A percentile compares a stretch with the other conserved stretches of the same genome.
Evolutionary conservation across 768 basidiomycete species (phyloP).

Genomic region (Strobilomyces confusus): DNA sequence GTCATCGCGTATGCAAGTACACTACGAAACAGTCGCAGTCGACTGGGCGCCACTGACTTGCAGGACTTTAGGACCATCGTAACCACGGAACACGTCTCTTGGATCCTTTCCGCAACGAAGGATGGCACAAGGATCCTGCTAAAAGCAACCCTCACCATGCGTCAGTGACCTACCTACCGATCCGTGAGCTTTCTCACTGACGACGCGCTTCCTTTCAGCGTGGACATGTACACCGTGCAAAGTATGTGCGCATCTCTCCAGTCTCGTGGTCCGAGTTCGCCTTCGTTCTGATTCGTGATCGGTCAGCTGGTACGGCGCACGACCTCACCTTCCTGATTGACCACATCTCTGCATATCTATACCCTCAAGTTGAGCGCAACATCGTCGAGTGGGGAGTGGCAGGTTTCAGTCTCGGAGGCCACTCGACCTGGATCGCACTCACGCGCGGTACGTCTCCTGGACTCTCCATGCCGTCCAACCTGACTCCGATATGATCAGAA

Average conservation of each 20-base stretch:
- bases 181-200: slow-evolving; percentile 1
- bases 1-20: slow-evolving; percentile 27
- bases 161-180: slow-evolving; percentile 12
- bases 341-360: slow-evolving; percentile 70
- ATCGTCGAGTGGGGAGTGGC: slow-evolving; percentile 68
- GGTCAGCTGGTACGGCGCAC: slow-evolving; percentile 53
- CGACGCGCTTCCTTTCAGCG: slow-evolving; percentile 6
- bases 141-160: slow-evolving; percentile 26
- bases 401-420: slow-evolving; percentile 82
- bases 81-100: slow-evolving; percentile 29
- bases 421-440: slow-evolving; percentile 74
- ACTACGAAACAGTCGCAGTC: neutral
- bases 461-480: neutral
- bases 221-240: slow-evolving; percentile 32
- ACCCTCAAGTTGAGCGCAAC: slow-evolving; percentile 56
- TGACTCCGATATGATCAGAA: slow-evolving; percentile 31
- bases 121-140: slow-evolving; percentile 22
- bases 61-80: slow-evolving; percentile 26
- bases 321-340: slow-evolving; percentile 83
- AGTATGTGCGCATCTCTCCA: slow-evolving; percentile 13
- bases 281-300: neutral
- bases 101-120: slow-evolving; percentile 22
- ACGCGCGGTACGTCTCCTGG: slow-evolving; percentile 34
- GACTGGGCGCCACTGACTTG: neutral
- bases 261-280: neutral